Evolutionary conservation across 1,139 yeast genomes (phyloP).

Genomic region (Casaregolazyma suthepensis): DNA sequence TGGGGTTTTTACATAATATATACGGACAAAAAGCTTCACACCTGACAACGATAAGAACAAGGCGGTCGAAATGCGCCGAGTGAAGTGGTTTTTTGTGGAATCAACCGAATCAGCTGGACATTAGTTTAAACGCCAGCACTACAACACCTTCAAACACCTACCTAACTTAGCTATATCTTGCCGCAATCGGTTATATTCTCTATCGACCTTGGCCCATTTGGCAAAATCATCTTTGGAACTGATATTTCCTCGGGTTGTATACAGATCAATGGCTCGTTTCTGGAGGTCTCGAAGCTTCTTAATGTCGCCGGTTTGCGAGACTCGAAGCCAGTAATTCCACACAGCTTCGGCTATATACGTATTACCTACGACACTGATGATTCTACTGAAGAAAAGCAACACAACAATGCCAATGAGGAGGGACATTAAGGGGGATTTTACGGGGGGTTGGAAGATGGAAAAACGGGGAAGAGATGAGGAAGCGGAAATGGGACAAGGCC

Average conservation of each 20-base stretch:
- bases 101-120: slow-evolving; percentile 1
- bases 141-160: slow-evolving; percentile 1
- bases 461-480: background rate
- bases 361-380: slow-evolving; percentile 4
- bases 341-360: slow-evolving; percentile 5
- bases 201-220: slow-evolving; percentile 87
- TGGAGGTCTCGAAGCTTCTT: slow-evolving; percentile 38
- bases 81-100: slow-evolving; percentile 36
- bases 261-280: slow-evolving; percentile 42
- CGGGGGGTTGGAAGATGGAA: background rate
- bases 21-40: slow-evolving; percentile 42
- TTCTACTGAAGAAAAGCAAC: slow-evolving; percentile 3
- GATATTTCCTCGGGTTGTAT: slow-evolving; percentile 51
- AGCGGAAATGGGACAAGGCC: background rate
- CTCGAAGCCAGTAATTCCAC: slow-evolving; percentile 40
- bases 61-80: slow-evolving; percentile 24
- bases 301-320: slow-evolving; percentile 35
- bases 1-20: slow-evolving; percentile 52
- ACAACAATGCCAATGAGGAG: slow-evolving; percentile 6
- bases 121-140: background rate
- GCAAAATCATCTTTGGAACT: slow-evolving; percentile 95
- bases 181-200: slow-evolving; percentile 57
- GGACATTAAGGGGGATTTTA: background rate
- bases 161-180: slow-evolving; percentile 45
- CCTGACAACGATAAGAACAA: slow-evolving; percentile 33